Percentiles rank a stretch among this genome's conserved stretches.
phyloP scores from a whole-genome alignment of 164 flowering plant species.

The Chloranthus sessilifolius region DNA sequence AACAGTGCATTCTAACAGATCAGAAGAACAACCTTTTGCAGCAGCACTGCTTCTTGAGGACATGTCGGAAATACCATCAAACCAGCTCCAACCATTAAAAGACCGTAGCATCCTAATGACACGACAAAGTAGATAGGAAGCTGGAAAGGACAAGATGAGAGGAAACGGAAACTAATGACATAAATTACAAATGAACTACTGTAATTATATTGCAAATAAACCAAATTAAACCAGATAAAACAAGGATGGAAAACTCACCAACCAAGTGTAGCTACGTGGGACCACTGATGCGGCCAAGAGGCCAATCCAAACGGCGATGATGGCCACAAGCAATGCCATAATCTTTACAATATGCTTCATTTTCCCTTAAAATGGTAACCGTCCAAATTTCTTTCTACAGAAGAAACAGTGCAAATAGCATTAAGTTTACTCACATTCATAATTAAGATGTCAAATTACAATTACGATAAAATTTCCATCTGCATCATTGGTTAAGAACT shows the following conservation, averaged over 20 bases:
- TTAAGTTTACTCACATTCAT: no score
- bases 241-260: conserved; percentile 42
- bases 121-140: conserved; percentile 73
- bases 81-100: conserved; percentile 75
- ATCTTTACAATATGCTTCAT: conserved; percentile 92
- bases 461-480: no score
- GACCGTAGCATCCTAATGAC: conserved; percentile 86
- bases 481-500: no score
- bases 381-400: neutral
- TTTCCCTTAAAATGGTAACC: no score
- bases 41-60: conserved; percentile 71
- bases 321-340: conserved; percentile 50
- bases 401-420: no score
- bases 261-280: conserved; percentile 63
- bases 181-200: neutral
- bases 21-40: conserved; percentile 89
- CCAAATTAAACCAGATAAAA: neutral
- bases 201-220: neutral
- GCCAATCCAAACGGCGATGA: conserved; percentile 72
- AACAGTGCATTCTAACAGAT: no score
- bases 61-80: conserved; percentile 39
- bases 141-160: conserved; percentile 27
- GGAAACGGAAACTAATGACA: neutral
- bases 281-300: conserved; percentile 53
- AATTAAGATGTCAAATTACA: no score